Base-by-base conservation (phyloP, 306 rosid species). In the Spatholobus suberectus region DNA sequence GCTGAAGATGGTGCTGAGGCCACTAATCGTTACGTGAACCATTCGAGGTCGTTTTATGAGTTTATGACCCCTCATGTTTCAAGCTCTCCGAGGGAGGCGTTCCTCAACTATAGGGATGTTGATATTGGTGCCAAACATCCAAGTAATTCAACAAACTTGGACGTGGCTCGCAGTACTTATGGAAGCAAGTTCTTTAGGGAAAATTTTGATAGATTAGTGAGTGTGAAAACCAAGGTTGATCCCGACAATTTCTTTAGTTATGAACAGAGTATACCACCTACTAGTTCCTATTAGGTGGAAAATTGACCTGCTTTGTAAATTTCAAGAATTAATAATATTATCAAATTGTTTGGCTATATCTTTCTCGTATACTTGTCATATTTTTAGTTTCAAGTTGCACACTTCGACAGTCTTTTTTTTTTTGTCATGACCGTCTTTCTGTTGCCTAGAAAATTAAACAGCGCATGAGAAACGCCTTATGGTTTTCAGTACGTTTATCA, bases 241-340 rank as follows among this genome's bases (percentile, higher is more conserved):
- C 86, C 86, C 5, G 4, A 5, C 0, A 81, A 84, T 46, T 82
- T 85, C 76, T 82, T 85, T 1, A 63, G 66, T 21, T 15, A 75
- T 46, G 88, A 88, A 47, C 85, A 85, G 11, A 78, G 87, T 61
- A 79, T 82, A 74, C 82, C 82, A n/a, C 76, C 76, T 8, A n/a
- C 43, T 0, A 29, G 18, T 1, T 2, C 12, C 1, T 0, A 18
- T 15, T 49, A 51, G 43, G 1, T 43, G 20, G 5, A 40, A n/a
- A 26, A 18, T 2, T 27, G n/a, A 46, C 8, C 1, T 5, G n/a
- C 8, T 3, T 20, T 46, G 4, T 44, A 17, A 27, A 10, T 43
- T 62, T 18, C 14, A 62, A 1, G 0, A 61, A 61, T 15, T 2
- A 41, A 61, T 20, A 62, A n/a, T n/a, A n/a, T n/a, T n/a, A n/a